Evolutionary conservation across 495 filamentous ascomycete species (phyloP).

Genomic region (Penicillium waksmanii): DNA sequence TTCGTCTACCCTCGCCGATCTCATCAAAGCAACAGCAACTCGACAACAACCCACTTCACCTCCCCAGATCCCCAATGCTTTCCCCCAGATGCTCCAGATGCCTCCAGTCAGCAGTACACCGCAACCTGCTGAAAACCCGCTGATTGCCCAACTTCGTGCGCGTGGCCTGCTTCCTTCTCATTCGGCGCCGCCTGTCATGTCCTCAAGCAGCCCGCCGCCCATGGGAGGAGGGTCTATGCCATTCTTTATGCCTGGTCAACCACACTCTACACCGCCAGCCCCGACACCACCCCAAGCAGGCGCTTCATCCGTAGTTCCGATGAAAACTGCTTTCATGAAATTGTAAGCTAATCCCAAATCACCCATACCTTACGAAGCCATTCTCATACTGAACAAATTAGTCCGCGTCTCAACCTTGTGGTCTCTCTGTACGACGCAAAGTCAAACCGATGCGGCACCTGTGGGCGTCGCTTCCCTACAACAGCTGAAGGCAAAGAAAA

Average conservation of each 20-base stretch:
- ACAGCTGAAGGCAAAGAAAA: slow-evolving; percentile 77
- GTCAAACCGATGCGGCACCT: slow-evolving; percentile 86
- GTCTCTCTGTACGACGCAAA: slow-evolving; percentile 73
- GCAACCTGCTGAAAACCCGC: slow-evolving; percentile 43
- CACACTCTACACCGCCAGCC: slow-evolving; percentile 40
- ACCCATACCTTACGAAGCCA: not conserved
- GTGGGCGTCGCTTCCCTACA: slow-evolving; percentile 81
- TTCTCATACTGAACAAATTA: slow-evolving; percentile 46
- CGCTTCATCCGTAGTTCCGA: slow-evolving; percentile 54
- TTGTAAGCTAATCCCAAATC: slow-evolving; percentile 53
- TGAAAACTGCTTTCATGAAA: slow-evolving; percentile 77
- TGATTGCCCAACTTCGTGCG: slow-evolving; percentile 50
- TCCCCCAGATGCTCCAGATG: slow-evolving; percentile 30
- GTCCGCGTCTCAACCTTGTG: slow-evolving; percentile 74
- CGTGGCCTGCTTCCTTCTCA: slow-evolving; percentile 51
- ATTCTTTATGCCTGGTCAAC: slow-evolving; percentile 47
- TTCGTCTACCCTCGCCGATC: slow-evolving; percentile 51
- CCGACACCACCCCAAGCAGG: slow-evolving; percentile 29
- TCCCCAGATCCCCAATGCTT: slow-evolving; percentile 32
- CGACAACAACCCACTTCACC: slow-evolving; percentile 48
- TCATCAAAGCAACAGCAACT: slow-evolving; percentile 52
- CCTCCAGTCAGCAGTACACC: slow-evolving; percentile 33
- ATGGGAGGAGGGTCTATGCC: slow-evolving; percentile 37
- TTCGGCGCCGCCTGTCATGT: slow-evolving; percentile 32
- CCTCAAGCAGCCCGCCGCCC: slow-evolving; percentile 25